Conservation (phyloP, 805 yeast species). For the Suhomyces sp. region DNA sequence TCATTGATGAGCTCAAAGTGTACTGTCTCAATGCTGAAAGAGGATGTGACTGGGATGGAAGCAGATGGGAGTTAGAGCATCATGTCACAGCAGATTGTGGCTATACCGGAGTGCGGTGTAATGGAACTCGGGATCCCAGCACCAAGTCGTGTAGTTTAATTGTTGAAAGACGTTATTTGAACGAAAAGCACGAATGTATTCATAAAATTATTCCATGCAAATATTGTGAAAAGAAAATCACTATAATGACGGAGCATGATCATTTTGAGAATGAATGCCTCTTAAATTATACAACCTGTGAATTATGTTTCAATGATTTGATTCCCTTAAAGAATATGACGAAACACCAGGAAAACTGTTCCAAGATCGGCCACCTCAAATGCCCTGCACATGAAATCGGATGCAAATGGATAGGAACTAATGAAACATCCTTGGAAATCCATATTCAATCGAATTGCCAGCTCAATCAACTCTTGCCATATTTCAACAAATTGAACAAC, state of each 20-base stretch:
- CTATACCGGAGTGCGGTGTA: conserved; percentile 35
- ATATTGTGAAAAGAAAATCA: conserved; percentile 32
- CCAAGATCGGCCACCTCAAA: conserved; percentile 34
- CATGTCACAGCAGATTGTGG: conserved; percentile 44
- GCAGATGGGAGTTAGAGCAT: conserved; percentile 55
- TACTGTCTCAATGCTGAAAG: conserved; percentile 49
- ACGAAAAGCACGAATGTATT: conserved; percentile 30
- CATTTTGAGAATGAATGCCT: conserved; percentile 43
- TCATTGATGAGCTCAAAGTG: conserved; percentile 61
- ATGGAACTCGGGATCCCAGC: conserved; percentile 20
- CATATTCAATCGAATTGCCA: conserved; percentile 34
- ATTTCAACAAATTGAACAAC: conserved; percentile 18
- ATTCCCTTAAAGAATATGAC: conserved; percentile 38
- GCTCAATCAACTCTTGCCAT: conserved; percentile 30
- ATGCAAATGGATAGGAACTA: conserved; percentile 47
- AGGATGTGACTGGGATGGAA: conserved; percentile 59
- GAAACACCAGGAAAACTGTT: conserved; percentile 44
- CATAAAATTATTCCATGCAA: conserved; percentile 38
- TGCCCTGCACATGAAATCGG: conserved; percentile 53
- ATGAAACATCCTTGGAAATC: conserved; percentile 35
- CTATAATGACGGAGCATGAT: conserved; percentile 23
- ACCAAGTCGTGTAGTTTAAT: conserved; percentile 13
- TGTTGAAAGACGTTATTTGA: conserved; percentile 23
- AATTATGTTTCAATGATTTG: conserved; percentile 40
- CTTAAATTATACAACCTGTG: conserved; percentile 42